These are phyloP conservation scores for Cadophora gregata DNA, from an alignment of 2,329 filamentous ascomycete genomes.

Conservation along the genomic window DNA sequence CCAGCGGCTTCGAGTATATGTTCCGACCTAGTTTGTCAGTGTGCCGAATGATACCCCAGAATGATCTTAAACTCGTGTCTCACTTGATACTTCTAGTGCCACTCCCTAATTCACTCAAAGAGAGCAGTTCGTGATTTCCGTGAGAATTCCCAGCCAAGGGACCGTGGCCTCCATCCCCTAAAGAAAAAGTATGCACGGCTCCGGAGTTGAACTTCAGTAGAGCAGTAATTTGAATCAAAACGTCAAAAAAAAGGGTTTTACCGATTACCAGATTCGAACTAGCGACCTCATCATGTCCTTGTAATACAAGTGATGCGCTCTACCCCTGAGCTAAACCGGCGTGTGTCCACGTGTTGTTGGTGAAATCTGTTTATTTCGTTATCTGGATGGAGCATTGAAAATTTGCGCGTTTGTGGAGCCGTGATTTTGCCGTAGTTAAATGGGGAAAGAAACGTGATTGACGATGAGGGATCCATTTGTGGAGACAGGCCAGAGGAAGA, in stretches of 20 bases:
- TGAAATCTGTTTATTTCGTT: background rate
- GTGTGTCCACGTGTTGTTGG: background rate
- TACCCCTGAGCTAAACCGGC: background rate
- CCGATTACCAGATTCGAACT: constrained; percentile 10
- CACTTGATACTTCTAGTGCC: too few relatives aligned
- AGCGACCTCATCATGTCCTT: constrained; percentile 15
- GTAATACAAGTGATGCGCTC: constrained; percentile 16
- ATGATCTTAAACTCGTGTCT: too few relatives aligned
- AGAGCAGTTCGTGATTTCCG: too few relatives aligned
- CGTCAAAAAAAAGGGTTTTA: too few relatives aligned
- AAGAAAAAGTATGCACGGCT: too few relatives aligned
- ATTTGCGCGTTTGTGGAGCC: constrained; percentile 7
- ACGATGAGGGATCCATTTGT: background rate
- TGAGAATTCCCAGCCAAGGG: too few relatives aligned
- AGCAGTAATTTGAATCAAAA: too few relatives aligned
- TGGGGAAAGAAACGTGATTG: background rate
- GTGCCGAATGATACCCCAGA: background rate
- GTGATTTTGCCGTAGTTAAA: background rate
- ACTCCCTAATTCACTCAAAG: too few relatives aligned
- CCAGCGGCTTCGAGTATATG: background rate
- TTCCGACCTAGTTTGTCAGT: background rate
- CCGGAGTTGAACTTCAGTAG: too few relatives aligned
- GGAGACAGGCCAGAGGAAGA: background rate
- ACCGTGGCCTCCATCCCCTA: too few relatives aligned
- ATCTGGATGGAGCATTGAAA: background rate